phyloP scores from a whole-genome alignment of 1,284 basidiomycete species.

The Melanopsichium pennsylvanicum region DNA sequence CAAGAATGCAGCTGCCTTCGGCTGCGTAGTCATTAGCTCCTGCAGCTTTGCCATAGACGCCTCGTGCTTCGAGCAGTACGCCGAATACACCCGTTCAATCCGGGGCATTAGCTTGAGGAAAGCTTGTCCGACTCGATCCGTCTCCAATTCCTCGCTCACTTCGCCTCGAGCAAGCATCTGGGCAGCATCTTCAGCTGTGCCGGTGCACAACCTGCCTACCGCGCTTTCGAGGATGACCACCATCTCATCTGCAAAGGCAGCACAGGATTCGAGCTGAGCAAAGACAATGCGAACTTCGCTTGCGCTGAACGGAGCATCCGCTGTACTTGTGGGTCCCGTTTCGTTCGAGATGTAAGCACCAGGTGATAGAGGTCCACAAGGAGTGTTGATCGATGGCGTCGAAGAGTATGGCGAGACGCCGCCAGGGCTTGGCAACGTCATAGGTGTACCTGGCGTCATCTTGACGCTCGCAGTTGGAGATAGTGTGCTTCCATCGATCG shows the following conservation, averaged over 20 bases:
- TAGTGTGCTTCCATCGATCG: conserved; percentile 16
- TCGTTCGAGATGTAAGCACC: conserved; percentile 7
- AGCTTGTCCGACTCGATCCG: conserved; percentile 77
- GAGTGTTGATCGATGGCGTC: conserved; percentile 12
- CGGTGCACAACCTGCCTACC: conserved; percentile 46
- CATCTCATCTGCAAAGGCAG: conserved; percentile 76
- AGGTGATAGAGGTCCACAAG: conserved; percentile 6
- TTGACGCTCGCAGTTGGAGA: conserved; percentile 9
- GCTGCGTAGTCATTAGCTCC: conserved; percentile 55
- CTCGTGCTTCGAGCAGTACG: conserved; percentile 86
- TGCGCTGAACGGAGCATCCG: conserved; percentile 70
- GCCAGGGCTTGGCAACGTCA: neutral
- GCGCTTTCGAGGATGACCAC: conserved; percentile 67
- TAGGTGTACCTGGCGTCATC: neutral
- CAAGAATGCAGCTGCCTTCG: conserved; percentile 59
- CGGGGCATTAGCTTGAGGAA: conserved; percentile 80
- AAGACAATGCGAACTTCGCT: conserved; percentile 80
- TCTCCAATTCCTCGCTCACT: conserved; percentile 27
- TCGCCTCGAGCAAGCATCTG: conserved; percentile 23
- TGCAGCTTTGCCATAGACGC: conserved; percentile 74
- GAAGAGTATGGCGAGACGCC: conserved; percentile 14
- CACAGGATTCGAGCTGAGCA: conserved; percentile 79
- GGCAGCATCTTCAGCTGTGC: conserved; percentile 27
- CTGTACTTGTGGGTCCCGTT: neutral
- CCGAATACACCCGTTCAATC: conserved; percentile 80